A percentile compares a stretch with the other conserved stretches of the same genome.
Conservation (phyloP, 2,329 filamentous ascomycete species). For the Rasamsonia emersonii region DNA sequence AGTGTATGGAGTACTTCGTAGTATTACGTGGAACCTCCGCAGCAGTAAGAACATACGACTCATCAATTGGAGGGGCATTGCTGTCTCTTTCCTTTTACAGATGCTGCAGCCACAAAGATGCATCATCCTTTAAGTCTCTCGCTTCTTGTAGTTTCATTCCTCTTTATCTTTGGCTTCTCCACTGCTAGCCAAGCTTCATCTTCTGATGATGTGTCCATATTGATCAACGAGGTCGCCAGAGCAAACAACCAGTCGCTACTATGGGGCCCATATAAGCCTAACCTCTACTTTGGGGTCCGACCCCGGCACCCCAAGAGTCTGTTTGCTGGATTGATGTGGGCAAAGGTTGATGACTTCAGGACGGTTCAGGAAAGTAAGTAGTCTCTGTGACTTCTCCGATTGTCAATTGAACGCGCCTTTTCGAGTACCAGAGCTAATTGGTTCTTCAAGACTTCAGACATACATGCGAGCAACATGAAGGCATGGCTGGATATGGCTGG, state of each 20-base stretch:
- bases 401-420: not conserved
- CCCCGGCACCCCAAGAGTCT: constrained; percentile 75
- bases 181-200: constrained; percentile 18
- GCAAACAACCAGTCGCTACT: constrained; percentile 72
- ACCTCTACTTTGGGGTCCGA: constrained; percentile 86
- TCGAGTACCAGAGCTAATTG: constrained; percentile 2
- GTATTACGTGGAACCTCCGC: constrained; percentile 9
- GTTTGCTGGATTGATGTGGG: constrained; percentile 80
- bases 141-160: constrained; percentile 18
- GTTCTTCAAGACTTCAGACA: constrained; percentile 61
- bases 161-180: constrained; percentile 20
- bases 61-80: constrained; percentile 11
- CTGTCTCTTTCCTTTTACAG: constrained; percentile 6
- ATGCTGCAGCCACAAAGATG: constrained; percentile 21
- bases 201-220: constrained; percentile 23
- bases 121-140: constrained; percentile 18
- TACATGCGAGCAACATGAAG: constrained; percentile 91
- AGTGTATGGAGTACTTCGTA: too few species aligned
- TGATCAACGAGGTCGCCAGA: constrained; percentile 33
- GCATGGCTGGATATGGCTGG: constrained; percentile 95
- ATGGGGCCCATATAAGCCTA: constrained; percentile 93
- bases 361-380: constrained; percentile 66
- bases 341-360: constrained; percentile 68
- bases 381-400: not conserved
- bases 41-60: constrained; percentile 9